Base-by-base conservation (phyloP, 495 filamentous ascomycete genomes). In the Podospora australis region DNA sequence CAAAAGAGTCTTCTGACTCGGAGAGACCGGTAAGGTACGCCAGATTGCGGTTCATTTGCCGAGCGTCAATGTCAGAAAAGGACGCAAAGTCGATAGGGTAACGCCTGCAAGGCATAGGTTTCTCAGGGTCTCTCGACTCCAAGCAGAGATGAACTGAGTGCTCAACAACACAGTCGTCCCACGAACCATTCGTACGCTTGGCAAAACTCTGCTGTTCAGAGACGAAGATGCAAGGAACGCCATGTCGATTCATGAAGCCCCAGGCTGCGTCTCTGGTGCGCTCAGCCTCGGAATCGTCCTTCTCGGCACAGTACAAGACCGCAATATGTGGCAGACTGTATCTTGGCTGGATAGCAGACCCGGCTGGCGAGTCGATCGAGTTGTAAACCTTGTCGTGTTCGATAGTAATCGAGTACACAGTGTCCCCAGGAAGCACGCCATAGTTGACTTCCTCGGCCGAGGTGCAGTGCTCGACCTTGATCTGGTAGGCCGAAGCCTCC, bases 321-420 rank as follows among this genome's bases (percentile, higher is more conserved):
- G 85, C 82, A 44, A 89, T 68, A 60, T 89, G 83, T 29, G 86
- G 86, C 6, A 84, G 62, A 41, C 74, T 74, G 83, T 84, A 89
- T 34, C 75, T 70, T 10, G 71, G 70, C 39, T 67, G 54, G n/a
- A 68, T 50, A 51, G 57, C 51, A 44, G 58, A 50, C 13, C 60
- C 58, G 36, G 24, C 40, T 6, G 58, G 29, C 45, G 49, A 34
- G 52, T 48, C 32, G 51, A 55, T 29, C 52, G 66, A 59, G 45
- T 48, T 36, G 58, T 67, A 58, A 58, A 69, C 52, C 62, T 69
- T 65, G 22, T 74, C 71, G 29, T 83, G 78, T 54, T 84, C 82
- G 45, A 88, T 66, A 17, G 66, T 75, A 53, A 90, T 53, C 22
- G 70, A 72, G 46, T 65, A 68, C 19, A 54, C 43, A 6, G 39